Conservation (phyloP, 2,329 filamentous ascomycete genomes). For the Verticillium dahliae region DNA sequence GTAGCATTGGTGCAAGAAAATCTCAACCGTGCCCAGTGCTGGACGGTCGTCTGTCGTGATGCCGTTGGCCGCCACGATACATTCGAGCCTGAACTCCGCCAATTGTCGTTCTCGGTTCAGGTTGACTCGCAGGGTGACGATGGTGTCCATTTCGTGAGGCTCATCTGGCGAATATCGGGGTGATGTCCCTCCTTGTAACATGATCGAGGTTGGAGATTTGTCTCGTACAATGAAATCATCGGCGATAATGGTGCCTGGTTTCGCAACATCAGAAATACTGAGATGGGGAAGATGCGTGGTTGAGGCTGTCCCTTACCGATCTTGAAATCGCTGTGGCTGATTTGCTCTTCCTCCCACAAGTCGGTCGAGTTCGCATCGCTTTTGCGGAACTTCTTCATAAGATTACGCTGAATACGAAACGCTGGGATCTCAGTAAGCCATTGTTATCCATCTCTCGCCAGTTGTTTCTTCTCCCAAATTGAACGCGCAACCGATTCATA, state of each 20-base stretch:
- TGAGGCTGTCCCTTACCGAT: background rate
- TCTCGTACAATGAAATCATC: constrained; percentile 10
- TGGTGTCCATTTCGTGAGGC: constrained; percentile 5
- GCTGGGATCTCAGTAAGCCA: background rate
- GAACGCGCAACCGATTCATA: background rate
- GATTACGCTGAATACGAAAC: constrained; percentile 1
- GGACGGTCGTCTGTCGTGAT: background rate
- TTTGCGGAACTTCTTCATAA: constrained; percentile 2
- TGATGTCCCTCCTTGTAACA: constrained; percentile 6
- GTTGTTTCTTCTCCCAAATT: no score
- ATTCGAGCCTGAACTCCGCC: constrained; percentile 5
- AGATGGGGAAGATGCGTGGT: no score
- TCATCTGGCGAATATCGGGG: background rate
- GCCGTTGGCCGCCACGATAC: background rate
- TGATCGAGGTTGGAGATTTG: constrained; percentile 2
- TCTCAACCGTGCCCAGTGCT: background rate
- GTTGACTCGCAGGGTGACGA: constrained; percentile 2
- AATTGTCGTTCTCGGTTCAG: background rate
- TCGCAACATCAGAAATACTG: background rate
- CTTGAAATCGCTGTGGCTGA: constrained; percentile 1
- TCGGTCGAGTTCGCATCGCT: constrained; percentile 1
- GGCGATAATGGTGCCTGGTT: constrained; percentile 6
- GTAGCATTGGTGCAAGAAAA: constrained; percentile 3
- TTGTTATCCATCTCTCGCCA: background rate
- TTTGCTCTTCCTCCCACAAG: constrained; percentile 3